phyloP scores from a whole-genome alignment of 768 basidiomycete genomes.

The Tricholoma saponaceum region DNA sequence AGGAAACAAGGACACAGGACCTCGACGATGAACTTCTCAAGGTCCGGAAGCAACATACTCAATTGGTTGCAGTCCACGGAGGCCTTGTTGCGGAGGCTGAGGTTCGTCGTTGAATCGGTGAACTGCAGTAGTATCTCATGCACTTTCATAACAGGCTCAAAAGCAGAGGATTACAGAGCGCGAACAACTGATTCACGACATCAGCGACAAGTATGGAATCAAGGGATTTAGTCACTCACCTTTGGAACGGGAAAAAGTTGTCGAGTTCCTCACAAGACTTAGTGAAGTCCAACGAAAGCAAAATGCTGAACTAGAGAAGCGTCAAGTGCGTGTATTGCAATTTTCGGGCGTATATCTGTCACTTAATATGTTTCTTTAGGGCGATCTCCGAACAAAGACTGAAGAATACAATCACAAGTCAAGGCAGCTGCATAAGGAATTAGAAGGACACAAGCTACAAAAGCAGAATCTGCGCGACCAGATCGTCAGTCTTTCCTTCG shows the following conservation, averaged over 20 bases:
- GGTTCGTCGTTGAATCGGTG: conserved; percentile 29
- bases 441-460: conserved; percentile 53
- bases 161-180: conserved; percentile 64
- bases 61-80: conserved; percentile 60
- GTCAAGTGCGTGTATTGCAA: conserved; percentile 47
- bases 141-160: conserved; percentile 51
- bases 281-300: conserved; percentile 60
- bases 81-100: conserved; percentile 70
- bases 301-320: conserved; percentile 56
- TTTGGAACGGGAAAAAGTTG: conserved; percentile 65
- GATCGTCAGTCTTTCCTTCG: conserved; percentile 40
- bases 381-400: conserved; percentile 49
- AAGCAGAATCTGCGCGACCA: conserved; percentile 49
- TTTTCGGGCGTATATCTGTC: neutral
- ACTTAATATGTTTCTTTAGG: conserved; percentile 28
- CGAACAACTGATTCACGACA: conserved; percentile 68
- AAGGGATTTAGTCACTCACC: conserved; percentile 70
- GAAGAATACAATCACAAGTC: conserved; percentile 65
- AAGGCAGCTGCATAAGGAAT: conserved; percentile 49
- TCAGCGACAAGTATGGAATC: conserved; percentile 64
- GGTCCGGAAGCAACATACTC: conserved; percentile 48
- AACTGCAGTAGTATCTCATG: neutral
- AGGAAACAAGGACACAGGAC: conserved; percentile 53
- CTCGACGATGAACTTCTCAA: conserved; percentile 55
- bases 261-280: conserved; percentile 68